Percentiles rank a stretch among this genome's conserved stretches.
Evolutionary conservation across 1,139 yeast species (phyloP).

Genomic region (Diutina siamensis): DNA sequence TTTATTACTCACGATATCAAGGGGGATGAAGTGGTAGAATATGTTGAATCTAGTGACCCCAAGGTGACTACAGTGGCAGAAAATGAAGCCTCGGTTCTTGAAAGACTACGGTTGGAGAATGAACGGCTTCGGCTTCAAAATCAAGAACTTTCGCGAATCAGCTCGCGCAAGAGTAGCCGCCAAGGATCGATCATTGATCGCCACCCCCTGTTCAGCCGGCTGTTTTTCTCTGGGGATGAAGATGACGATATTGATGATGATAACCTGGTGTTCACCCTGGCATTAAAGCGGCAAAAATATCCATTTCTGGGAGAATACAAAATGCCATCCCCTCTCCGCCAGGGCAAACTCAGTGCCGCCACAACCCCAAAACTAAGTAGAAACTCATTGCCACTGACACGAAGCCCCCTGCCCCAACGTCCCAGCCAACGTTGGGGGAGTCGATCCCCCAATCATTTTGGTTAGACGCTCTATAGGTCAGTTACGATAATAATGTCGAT

Average conservation of each 20-base stretch:
- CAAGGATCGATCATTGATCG: not conserved
- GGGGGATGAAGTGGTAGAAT: slow-evolving; percentile 1
- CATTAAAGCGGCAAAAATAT: slow-evolving; percentile 1
- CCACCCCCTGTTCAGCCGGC: not conserved
- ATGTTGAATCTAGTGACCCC: not conserved
- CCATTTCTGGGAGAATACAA: not conserved
- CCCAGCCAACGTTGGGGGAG: not conserved
- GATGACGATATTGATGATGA: slow-evolving; percentile 1
- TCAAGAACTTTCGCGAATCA: not conserved
- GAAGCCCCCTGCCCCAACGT: slow-evolving; percentile 2
- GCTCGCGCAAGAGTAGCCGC: not conserved
- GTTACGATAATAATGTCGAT: too few species aligned
- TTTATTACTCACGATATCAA: slow-evolving; percentile 1
- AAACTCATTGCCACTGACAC: slow-evolving; percentile 1
- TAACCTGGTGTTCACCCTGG: not conserved
- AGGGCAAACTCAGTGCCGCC: not conserved
- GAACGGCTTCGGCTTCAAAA: not conserved
- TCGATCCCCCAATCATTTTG: not conserved
- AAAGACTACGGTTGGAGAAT: not conserved
- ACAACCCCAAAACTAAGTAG: not conserved
- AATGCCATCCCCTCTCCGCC: not conserved
- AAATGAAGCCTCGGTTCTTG: not conserved
- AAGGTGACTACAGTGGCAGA: not conserved
- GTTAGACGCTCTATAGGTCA: too few species aligned
- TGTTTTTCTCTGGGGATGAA: slow-evolving; percentile 1